Evolutionary conservation across 2,329 filamentous ascomycete species (phyloP).

Genomic region (Ambrosiella cleistominuta): DNA sequence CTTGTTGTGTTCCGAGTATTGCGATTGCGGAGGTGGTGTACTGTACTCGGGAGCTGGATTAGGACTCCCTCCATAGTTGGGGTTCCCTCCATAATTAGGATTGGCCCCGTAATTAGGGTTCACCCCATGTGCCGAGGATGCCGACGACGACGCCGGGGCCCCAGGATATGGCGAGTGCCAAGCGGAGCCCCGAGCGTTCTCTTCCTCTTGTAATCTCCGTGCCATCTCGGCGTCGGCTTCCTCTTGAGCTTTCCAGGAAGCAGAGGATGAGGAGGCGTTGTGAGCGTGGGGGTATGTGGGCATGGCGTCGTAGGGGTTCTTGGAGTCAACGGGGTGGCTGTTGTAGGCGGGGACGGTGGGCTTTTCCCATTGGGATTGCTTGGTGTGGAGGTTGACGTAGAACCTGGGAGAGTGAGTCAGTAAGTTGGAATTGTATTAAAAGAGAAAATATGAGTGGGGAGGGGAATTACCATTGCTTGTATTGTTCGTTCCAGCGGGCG

Average conservation of each 20-base stretch:
- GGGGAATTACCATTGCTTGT: constrained; percentile 55
- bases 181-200: constrained; percentile 35
- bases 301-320: constrained; percentile 46
- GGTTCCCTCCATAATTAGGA: neutral
- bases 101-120: neutral
- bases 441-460: constrained; percentile 9
- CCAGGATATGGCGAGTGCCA: constrained; percentile 13
- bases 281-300: constrained; percentile 14
- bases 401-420: constrained; percentile 38
- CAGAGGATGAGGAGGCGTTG: constrained; percentile 20
- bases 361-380: constrained; percentile 78
- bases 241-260: constrained; percentile 21
- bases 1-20: neutral
- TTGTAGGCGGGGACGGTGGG: constrained; percentile 46
- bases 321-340: constrained; percentile 39
- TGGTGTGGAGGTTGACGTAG: constrained; percentile 78
- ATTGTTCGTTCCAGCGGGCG: constrained; percentile 70
- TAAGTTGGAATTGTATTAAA: neutral
- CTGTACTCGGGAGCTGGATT: neutral
- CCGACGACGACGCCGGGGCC: constrained; percentile 25
- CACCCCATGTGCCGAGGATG: constrained; percentile 14
- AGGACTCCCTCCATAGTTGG: neutral
- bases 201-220: constrained; percentile 64
- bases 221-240: constrained; percentile 66
- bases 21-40: neutral